These are phyloP conservation scores for Aureobasidium sp. DNA, from an alignment of 2,329 filamentous ascomycete species.

Conservation along the genomic window DNA sequence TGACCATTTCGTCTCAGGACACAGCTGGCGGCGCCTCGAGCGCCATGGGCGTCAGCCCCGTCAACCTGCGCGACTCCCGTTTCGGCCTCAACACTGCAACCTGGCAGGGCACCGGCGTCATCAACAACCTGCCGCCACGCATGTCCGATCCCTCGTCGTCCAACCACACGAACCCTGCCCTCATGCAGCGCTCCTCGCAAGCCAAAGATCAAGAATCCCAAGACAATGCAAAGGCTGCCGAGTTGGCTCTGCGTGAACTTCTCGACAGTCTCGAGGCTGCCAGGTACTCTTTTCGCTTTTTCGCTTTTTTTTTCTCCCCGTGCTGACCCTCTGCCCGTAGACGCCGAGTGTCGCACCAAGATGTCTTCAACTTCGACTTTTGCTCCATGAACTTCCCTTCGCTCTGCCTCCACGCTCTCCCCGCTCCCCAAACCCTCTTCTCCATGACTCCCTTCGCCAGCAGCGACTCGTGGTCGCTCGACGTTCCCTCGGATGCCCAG, in stretches of 20 bases:
- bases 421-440: slow-evolving; percentile 72
- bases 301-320: not conserved
- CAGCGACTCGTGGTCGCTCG: slow-evolving; percentile 70
- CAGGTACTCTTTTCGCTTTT: slow-evolving; percentile 44
- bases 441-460: slow-evolving; percentile 71
- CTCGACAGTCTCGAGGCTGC: slow-evolving; percentile 74
- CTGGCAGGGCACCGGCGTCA: slow-evolving; percentile 53
- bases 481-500: slow-evolving; percentile 64
- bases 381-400: slow-evolving; percentile 78
- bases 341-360: slow-evolving; percentile 29
- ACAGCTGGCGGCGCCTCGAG: slow-evolving; percentile 11
- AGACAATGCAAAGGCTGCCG: slow-evolving; percentile 52
- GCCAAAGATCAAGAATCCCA: slow-evolving; percentile 6
- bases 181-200: not conserved
- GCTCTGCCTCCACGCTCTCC: slow-evolving; percentile 71
- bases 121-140: slow-evolving; percentile 55
- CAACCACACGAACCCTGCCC: not conserved
- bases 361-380: slow-evolving; percentile 71
- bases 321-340: not conserved
- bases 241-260: slow-evolving; percentile 76
- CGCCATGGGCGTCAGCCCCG: slow-evolving; percentile 8
- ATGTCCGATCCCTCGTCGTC: slow-evolving; percentile 1
- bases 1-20: slow-evolving; percentile 10
- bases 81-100: slow-evolving; percentile 9
- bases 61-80: slow-evolving; percentile 8